Conservation (phyloP, 1,284 basidiomycete genomes). For the Papiliotrema laurentii region DNA sequence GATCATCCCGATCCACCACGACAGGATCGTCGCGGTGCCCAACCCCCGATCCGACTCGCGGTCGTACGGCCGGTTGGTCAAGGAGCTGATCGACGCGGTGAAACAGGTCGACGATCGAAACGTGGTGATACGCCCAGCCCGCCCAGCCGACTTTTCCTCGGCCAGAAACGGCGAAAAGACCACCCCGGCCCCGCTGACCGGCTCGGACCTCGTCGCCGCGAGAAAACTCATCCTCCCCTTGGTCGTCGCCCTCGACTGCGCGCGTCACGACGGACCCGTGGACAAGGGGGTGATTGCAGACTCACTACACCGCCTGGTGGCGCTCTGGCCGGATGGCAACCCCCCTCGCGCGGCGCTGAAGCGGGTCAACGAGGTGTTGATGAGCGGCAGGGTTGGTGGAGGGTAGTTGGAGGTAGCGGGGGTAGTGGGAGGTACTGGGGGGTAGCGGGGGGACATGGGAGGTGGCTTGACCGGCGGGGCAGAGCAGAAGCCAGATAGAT, state of each 20-base stretch:
- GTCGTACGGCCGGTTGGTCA: background rate
- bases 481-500: too few species aligned
- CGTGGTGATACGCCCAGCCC: background rate
- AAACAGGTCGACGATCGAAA: background rate
- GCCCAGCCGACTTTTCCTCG: background rate
- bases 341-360: slow-evolving; percentile 42
- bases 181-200: background rate
- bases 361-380: slow-evolving; percentile 45
- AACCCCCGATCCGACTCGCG: slow-evolving; percentile 2
- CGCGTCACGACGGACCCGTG: background rate
- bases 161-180: background rate
- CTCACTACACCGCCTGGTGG: slow-evolving; percentile 34
- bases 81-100: background rate
- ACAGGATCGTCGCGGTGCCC: background rate
- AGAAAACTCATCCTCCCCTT: slow-evolving; percentile 1
- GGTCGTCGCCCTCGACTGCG: slow-evolving; percentile 3
- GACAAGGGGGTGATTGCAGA: slow-evolving; percentile 27
- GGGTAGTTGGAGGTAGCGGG: too few species aligned
- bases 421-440: too few species aligned
- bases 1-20: background rate
- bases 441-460: too few species aligned
- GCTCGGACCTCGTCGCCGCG: background rate
- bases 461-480: too few species aligned
- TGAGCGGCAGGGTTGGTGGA: too few species aligned
- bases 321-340: slow-evolving; percentile 45